These are phyloP conservation scores for Parsonsia alboflavescens DNA, from an alignment of 257 asterid species.

Conservation along the genomic window DNA sequence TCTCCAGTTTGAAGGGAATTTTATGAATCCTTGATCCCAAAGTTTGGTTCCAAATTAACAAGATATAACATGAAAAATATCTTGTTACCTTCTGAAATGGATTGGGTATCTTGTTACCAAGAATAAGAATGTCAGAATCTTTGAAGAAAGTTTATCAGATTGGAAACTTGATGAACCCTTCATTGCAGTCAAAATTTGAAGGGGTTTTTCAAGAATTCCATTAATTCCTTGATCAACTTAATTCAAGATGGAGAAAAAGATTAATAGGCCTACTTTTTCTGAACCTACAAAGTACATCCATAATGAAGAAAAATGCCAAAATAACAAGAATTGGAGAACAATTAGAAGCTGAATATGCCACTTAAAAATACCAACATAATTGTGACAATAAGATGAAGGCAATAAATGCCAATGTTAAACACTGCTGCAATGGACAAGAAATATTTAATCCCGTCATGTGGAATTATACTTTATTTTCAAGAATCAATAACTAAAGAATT, in stretches of 20 bases:
- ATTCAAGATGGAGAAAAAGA: too few species aligned
- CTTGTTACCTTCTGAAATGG: too few species aligned
- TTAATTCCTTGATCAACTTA: too few species aligned
- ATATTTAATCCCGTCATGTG: not conserved
- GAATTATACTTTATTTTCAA: not conserved
- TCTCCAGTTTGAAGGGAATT: not conserved
- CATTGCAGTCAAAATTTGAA: too few species aligned
- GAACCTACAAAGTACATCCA: not conserved
- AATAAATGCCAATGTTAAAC: not conserved
- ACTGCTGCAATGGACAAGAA: not conserved
- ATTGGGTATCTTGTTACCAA: too few species aligned
- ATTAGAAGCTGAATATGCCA: not conserved
- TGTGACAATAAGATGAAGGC: not conserved
- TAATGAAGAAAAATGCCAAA: not conserved
- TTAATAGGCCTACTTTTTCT: too few species aligned
- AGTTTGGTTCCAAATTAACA: too few species aligned
- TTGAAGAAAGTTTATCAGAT: too few species aligned
- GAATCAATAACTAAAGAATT: not conserved
- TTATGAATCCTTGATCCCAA: not conserved
- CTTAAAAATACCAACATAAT: not conserved
- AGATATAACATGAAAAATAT: too few species aligned
- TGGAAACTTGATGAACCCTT: too few species aligned
- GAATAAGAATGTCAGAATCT: too few species aligned
- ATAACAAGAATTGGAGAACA: not conserved
- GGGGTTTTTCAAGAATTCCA: too few species aligned